Evolutionary conservation across 768 basidiomycete genomes (phyloP), one percentile per base, ranked within the genome.

Genomic region (Panaeolus cyanescens): DNA sequence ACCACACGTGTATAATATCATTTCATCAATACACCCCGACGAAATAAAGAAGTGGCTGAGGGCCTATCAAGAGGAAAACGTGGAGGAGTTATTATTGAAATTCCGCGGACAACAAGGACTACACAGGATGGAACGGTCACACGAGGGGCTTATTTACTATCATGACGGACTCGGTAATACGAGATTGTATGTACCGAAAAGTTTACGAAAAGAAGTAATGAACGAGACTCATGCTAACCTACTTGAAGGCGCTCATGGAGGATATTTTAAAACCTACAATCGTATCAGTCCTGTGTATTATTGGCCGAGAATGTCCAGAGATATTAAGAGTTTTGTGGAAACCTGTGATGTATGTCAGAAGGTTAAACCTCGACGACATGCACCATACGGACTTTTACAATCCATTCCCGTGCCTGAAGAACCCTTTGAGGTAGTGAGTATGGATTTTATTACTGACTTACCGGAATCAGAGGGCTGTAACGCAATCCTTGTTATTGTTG

Each of bases 391-490:
- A 0, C 25, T 69, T 7, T 59, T 80, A 31, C 65, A 72, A 34
- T 70, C 74, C 15, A 66, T 79, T 60, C 68, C 68, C 20, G 70
- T 77, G 20, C 77, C 77, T 0, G 10, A 57, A 2, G 62, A 60
- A 42, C 77, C 75, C 0, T 78, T 74, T 54, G 62, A 71, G 55
- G 64, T 68, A 0, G 65, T 78, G 4, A 60, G 64, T 0, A 74
- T 78, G 70, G 77, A 78, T 45, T 74, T 76, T 20, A 73, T 80
- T 0, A 67, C 70, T 1, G 70, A 74, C 10, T 65, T 80, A 2
- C 77, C 77, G 0, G 3, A 36, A n/a, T n/a, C n/a, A n/a, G n/a
- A n/a, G n/a, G n/a, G n/a, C n/a, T n/a, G n/a, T n/a, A n/a, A n/a
- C n/a, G 68, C 62, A 25, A 62, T 76, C 0, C 63, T 75, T 13